A percentile compares a stretch with the other conserved stretches of the same genome.
Conservation (phyloP, 2,329 filamentous ascomycete species). For the Penicillium hesseltinei region DNA sequence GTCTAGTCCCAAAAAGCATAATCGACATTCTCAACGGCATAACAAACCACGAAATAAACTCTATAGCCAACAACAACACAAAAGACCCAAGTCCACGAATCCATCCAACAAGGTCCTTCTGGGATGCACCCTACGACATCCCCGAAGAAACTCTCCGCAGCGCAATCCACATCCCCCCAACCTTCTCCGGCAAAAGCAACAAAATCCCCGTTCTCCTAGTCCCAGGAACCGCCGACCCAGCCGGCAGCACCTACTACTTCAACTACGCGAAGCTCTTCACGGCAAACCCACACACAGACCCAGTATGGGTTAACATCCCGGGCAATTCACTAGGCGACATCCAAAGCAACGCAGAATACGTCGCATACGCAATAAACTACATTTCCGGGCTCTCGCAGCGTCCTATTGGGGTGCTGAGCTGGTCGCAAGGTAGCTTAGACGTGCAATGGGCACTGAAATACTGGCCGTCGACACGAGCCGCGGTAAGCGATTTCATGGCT, state of each 20-base stretch:
- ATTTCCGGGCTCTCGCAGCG: background rate
- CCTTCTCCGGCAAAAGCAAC: background rate
- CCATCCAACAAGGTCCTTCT: constrained; percentile 1
- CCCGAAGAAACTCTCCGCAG: constrained; percentile 3
- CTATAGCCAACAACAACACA: constrained; percentile 7
- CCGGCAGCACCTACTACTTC: constrained; percentile 7
- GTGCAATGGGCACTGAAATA: constrained; percentile 57
- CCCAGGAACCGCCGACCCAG: constrained; percentile 7
- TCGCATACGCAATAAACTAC: constrained; percentile 15
- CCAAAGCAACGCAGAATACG: constrained; percentile 10
- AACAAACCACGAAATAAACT: constrained; percentile 7
- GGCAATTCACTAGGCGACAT: constrained; percentile 3
- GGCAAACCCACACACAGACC: background rate
- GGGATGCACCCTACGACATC: constrained; percentile 8
- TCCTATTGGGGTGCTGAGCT: constrained; percentile 50
- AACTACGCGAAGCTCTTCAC: constrained; percentile 6
- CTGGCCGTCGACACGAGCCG: constrained; percentile 13
- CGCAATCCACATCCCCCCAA: constrained; percentile 5
- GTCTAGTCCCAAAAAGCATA: background rate
- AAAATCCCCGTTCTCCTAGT: constrained; percentile 3
- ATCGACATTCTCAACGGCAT: background rate
- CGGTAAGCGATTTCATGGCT: constrained; percentile 1
- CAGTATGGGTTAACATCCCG: constrained; percentile 12
- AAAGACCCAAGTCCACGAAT: background rate
- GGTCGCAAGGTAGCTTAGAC: constrained; percentile 56